A percentile compares a stretch with the other conserved stretches of the same genome.
These are phyloP conservation scores for Cytospora piceae DNA, from an alignment of 2,329 filamentous ascomycete genomes.

Conservation along the genomic window DNA sequence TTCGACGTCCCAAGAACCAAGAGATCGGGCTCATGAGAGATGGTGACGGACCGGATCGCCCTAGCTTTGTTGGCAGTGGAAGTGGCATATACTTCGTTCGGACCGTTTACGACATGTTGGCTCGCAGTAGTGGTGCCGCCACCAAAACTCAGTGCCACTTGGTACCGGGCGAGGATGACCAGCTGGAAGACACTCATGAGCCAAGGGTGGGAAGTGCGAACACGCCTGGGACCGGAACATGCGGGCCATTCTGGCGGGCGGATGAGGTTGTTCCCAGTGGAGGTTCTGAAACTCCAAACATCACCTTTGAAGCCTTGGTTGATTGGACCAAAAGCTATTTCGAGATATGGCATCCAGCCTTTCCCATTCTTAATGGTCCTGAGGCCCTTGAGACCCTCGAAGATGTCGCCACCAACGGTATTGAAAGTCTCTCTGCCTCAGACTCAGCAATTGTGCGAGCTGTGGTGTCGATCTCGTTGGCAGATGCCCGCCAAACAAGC, in stretches of 20 bases:
- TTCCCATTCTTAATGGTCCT: slow-evolving; percentile 60
- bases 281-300: slow-evolving; percentile 20
- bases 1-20: slow-evolving; percentile 20
- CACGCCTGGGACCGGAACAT: slow-evolving; percentile 34
- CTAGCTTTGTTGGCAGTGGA: slow-evolving; percentile 60
- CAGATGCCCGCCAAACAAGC: slow-evolving; percentile 51
- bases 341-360: slow-evolving; percentile 60
- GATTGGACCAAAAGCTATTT: slow-evolving; percentile 58
- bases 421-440: slow-evolving; percentile 38
- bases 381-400: slow-evolving; percentile 53
- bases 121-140: slow-evolving; percentile 30
- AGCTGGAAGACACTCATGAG: slow-evolving; percentile 40
- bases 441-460: slow-evolving; percentile 37
- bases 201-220: neutral
- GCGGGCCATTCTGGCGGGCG: slow-evolving; percentile 40
- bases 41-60: slow-evolving; percentile 46
- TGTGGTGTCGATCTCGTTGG: slow-evolving; percentile 56
- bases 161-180: slow-evolving; percentile 62
- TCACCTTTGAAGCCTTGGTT: slow-evolving; percentile 53
- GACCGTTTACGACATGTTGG: slow-evolving; percentile 55
- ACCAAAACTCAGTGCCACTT: slow-evolving; percentile 40
- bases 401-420: slow-evolving; percentile 41
- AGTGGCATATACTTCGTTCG: slow-evolving; percentile 64
- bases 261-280: slow-evolving; percentile 40
- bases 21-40: slow-evolving; percentile 54